Conservation (phyloP, 495 filamentous ascomycete species). For the Penicillium psychrofluorescens region DNA sequence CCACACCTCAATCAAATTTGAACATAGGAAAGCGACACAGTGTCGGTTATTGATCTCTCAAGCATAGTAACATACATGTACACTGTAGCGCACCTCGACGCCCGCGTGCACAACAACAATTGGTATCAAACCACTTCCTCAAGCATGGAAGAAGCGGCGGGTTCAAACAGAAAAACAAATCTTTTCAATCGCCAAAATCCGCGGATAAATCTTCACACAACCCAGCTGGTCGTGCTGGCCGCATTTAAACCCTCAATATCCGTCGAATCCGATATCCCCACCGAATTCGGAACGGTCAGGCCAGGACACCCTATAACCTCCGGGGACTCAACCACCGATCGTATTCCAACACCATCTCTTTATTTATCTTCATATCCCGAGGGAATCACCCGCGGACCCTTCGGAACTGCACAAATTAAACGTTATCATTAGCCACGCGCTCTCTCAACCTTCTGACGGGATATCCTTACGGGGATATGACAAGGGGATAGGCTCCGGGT, state of each 20-base stretch:
- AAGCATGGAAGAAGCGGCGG: no score
- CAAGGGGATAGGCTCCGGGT: slow-evolving; percentile 63
- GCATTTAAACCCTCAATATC: neutral
- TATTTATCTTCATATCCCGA: slow-evolving; percentile 69
- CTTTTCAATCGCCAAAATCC: neutral
- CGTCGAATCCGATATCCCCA: no score
- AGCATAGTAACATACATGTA: slow-evolving; percentile 20
- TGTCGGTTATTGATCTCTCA: slow-evolving; percentile 18
- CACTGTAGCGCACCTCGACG: slow-evolving; percentile 15
- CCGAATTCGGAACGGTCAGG: no score
- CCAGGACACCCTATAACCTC: no score
- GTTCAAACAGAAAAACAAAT: neutral
- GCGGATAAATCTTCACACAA: slow-evolving; percentile 4
- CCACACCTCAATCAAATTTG: neutral
- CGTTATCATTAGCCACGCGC: slow-evolving; percentile 1
- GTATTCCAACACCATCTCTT: slow-evolving; percentile 6
- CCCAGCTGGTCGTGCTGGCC: slow-evolving; percentile 1
- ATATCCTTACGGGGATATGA: slow-evolving; percentile 82
- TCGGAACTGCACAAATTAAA: slow-evolving; percentile 52
- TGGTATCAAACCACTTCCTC: slow-evolving; percentile 21
- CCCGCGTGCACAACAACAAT: slow-evolving; percentile 14
- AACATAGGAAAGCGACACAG: slow-evolving; percentile 14
- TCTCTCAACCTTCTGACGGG: no score
- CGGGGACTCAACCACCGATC: no score
- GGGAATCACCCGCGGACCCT: slow-evolving; percentile 62